Base-by-base conservation (phyloP, 805 yeast genomes). In the Zygosaccharomyces bailii region DNA sequence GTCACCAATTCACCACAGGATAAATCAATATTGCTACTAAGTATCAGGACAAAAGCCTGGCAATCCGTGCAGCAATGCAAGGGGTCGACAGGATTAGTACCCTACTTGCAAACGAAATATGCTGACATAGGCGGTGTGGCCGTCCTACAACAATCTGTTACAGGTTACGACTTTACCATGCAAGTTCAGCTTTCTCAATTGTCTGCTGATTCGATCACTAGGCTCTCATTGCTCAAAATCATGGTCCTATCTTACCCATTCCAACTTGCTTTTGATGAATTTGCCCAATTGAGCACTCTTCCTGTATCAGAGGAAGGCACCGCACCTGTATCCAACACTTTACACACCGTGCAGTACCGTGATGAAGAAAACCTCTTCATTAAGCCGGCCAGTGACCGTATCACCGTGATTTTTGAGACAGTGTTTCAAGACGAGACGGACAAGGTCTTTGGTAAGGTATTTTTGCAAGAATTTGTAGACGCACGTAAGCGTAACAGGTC, bases 391-490 rank as follows among this genome's bases (percentile, higher is more conserved):
- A 87, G 84, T 61, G 99, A 93, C 67, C 82, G 99, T 66, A 96
- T 93, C 43, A 93, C 99, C 1, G 97, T 91, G 31, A 85, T 93
- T 37, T 93, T 93, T 69, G 87, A 96, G 39, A 93, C 98, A 3
- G 74, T 88, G 18, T 93, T 93, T 75, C 84, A 86, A 61, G 99
- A 93, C 67, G 98, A 93, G 66, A 93, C 98, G 2, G 99, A 93
- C 68, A 88, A 86, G 63, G 76, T 86, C 42, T 85, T 87, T 55
- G 95, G 95, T 34, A 87, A 84, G 65, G 95, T 88, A 29, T 88
- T 88, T 60, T 71, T 88, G 51, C 96, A 88, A 63, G 96, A 90
- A 69, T 90, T 90, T 65, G 96, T 89, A 35, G 97, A 90, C 65
- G 96, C 98, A 8, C 81, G 99, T 68, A 84, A 84, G 65, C 77